Evolutionary conservation across 192 early-diverging fungal species (phyloP).

Genomic region (Martensiomyces pterosporus): DNA sequence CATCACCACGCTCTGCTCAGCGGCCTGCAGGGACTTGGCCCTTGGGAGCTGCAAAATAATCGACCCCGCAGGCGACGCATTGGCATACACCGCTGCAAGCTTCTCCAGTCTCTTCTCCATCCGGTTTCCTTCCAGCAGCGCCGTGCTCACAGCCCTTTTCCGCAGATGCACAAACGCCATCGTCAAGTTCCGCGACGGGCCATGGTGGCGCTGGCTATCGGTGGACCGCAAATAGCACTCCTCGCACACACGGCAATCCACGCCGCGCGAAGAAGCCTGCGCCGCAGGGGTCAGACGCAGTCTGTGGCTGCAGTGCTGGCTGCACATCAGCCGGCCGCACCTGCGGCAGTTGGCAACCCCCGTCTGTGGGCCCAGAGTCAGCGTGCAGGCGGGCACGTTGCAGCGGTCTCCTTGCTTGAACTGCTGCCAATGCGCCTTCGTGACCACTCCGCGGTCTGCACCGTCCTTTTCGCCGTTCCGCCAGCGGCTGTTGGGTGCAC

Average conservation of each 20-base stretch:
- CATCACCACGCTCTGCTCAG: conserved; percentile 40
- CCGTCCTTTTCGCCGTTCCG: conserved; percentile 16
- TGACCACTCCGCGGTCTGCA: conserved; percentile 19
- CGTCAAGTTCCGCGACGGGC: conserved; percentile 51
- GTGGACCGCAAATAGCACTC: conserved; percentile 51
- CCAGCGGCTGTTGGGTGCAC: conserved; percentile 2
- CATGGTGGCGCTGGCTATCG: conserved; percentile 44
- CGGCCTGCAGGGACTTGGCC: conserved; percentile 16
- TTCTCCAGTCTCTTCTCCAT: conserved; percentile 73
- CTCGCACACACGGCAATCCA: conserved; percentile 58
- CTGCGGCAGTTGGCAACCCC: conserved; percentile 27
- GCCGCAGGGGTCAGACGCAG: conserved; percentile 60
- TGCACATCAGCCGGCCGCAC: conserved; percentile 64
- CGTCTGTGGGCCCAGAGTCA: conserved; percentile 5
- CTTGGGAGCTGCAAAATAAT: background rate
- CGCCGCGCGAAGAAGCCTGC: conserved; percentile 57
- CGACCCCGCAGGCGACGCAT: background rate
- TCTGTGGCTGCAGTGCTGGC: conserved; percentile 53
- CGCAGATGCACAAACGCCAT: conserved; percentile 51
- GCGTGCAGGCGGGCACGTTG: conserved; percentile 19
- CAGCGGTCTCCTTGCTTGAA: conserved; percentile 9
- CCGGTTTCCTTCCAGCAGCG: conserved; percentile 66
- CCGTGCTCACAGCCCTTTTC: conserved; percentile 51
- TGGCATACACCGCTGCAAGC: conserved; percentile 17
- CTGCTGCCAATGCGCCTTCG: conserved; percentile 35